Evolutionary conservation across 225 moss, liverwort and hornwort species (phyloP), one percentile per base, ranked within the genome.

Genomic region (Rhytidiadelphus loreus): DNA sequence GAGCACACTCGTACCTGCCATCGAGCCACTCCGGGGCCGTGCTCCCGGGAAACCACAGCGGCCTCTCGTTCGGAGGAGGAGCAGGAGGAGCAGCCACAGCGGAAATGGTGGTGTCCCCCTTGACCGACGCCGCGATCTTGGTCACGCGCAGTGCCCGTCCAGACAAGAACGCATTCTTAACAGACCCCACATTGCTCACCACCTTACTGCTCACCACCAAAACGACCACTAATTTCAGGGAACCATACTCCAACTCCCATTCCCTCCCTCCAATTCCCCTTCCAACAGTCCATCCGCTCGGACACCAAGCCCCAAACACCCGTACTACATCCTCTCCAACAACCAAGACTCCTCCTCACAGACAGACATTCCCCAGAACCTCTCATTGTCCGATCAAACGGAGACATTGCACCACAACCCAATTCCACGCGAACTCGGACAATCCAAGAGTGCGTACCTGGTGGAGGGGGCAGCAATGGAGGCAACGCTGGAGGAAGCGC

Each of bases 21-120:
- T 98, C 98, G 48, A 98, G 93, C 90, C 92, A 97, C 50, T 86
- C 92, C 7, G 98, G 98, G 63, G 98, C 19, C 59, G 92, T 91
- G 91, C 96, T 96, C 23, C 98, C 98, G 35, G 98, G 98, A 61
- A 98, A 94, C 98, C 98, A 98, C 81, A 98, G 77, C 12, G 98
- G 98, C 91, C 98, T 94, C 82, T 98, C 96, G 80, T 84, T 92
- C 48, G 82, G 11, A 4, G 87, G 85, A 48, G 90, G 89, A 3
- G 68, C 8, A 11, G 88, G 85, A 28, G 86, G 86, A 11, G 91
- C 91, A 65, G 86, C 82, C 18, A 86, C 77, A 32, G 96, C 95
- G 8, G 94, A 90, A 48, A 95, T 58, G 59, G 92, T 84, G 8
- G 90, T 80, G 84, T 84, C 88, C 11, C 90, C 94, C 82, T 91